Evolutionary conservation across 306 rosid genomes (phyloP), one percentile per base, ranked within the genome.

Genomic region (Fragaria nilgerrensis): DNA sequence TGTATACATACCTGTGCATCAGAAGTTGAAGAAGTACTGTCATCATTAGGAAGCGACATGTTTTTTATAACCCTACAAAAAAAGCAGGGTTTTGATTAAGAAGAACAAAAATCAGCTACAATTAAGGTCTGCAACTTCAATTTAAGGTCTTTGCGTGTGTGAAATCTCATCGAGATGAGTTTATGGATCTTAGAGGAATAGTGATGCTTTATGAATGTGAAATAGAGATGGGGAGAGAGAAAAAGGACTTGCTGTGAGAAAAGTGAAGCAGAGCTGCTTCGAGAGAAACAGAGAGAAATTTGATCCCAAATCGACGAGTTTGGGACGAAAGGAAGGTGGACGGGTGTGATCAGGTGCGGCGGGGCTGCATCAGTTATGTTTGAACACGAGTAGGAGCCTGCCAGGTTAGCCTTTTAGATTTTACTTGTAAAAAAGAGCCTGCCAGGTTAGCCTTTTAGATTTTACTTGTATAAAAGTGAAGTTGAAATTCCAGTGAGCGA

Each of bases 31-130:
- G 97, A 68, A 70, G 70, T 52, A 84, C 75, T 80, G 59, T 92
- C 97, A 68, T 90, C 93, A 22, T 90, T 76, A 19, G 96, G 87
- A 81, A 61, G 64, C 14, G 91, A 87, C 96, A 90, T 90, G 77
- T 76, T 66, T 64, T 82, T 85, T 36, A 43, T 34, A 10, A 70
- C 72, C 80, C 36, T 32, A 32, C 64, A 7, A 15, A 59, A 2
- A 34, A 34, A 8, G 37, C 70, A 66, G 4, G 39, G 1, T 20
- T 65, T 15, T 10, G 17, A 37, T 75, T 29, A 3, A 62, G 68
- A 27, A 14, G 32, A 62, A 12, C 9, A 39, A 29, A 15, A 62
- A 62, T 7, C 41, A 27, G 67, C 39, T 13, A 29, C 67, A 12
- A 59, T 59, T 32, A 36, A 64, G 17, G 22, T 62, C 39, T 29